phyloP scores from a whole-genome alignment of 2,329 filamentous ascomycete genomes.

The Pseudogymnoascus sp. region DNA sequence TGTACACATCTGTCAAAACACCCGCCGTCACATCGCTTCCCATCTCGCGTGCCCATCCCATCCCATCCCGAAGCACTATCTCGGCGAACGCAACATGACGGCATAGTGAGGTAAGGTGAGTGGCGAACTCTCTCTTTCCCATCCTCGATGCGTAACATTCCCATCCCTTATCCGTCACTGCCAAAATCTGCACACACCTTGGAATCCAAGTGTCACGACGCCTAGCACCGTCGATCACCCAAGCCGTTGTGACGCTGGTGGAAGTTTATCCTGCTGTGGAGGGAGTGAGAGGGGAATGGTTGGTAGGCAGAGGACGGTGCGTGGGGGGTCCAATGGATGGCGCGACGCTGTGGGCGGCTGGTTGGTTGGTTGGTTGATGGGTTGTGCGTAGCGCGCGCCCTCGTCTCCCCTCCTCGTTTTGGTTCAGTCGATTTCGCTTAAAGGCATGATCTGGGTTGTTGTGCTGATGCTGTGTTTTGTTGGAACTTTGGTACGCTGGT shows the following conservation, averaged over 20 bases:
- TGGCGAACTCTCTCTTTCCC: neutral
- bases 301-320: no score
- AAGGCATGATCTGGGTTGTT: no score
- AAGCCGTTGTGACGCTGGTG: neutral
- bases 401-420: no score
- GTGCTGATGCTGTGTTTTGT: no score
- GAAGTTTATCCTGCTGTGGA: no score
- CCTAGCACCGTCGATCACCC: neutral
- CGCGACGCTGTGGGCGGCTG: no score
- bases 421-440: no score
- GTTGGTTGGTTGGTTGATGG: no score
- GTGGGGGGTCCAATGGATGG: no score
- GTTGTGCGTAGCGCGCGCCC: no score
- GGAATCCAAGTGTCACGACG: neutral
- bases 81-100: neutral
- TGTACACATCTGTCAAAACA: no score
- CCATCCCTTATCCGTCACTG: neutral
- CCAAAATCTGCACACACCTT: neutral
- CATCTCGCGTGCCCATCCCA: neutral
- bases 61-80: neutral
- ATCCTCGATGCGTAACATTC: neutral
- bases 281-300: no score
- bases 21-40: neutral
- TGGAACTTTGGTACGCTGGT: neutral
- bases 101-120: neutral